Evolutionary conservation across 2,329 filamentous ascomycete genomes (phyloP), one percentile per base, ranked within the genome.

Genomic region (Fusarium mexicanum): DNA sequence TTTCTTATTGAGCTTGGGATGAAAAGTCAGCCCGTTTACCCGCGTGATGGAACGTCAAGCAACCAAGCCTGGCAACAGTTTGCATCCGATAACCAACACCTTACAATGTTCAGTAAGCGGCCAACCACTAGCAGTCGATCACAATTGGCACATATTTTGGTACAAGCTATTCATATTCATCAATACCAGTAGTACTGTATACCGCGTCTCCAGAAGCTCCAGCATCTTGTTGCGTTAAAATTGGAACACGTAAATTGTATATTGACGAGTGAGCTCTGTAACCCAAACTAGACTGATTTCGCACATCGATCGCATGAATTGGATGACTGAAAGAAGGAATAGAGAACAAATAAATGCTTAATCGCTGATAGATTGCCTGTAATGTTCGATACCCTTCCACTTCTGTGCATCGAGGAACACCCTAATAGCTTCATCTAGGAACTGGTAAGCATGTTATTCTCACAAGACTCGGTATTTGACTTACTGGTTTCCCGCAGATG

Each of bases 341-440:
- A 2, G 12, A 16, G 14, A n/a, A n/a, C n/a, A n/a, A n/a, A n/a
- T n/a, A n/a, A n/a, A n/a, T n/a, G 16, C 2, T 37, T 20, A 61
- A 5, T 54, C 47, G 10, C 29, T 24, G 5, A 61, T 61, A 6
- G 3, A 13, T 35, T 61, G 20, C 17, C 22, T 29, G 13, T 61
- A 57, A 24, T 57, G n/a, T 5, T 57, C 24, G 1, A 40, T 26
- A 2, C 38, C 48, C 59, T 61, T 37, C 59, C 59, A 61, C n/a
- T 61, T 61, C 16, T 57, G 59, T 6, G 38, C 48, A 6, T 61
- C n/a, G 4, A 61, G 59, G 16, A 61, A 61, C 1, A 57, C 29
- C 24, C 5, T 44, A 1, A 61, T 57, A 1, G 59, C 48, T 57
- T 61, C 11, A 20, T 57, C 48, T 61, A 11, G 24, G 1, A 1